Percentiles rank a stretch among this genome's conserved stretches.
phyloP scores from a whole-genome alignment of 2,329 filamentous ascomycete species.

The Curvularia verruculosa region DNA sequence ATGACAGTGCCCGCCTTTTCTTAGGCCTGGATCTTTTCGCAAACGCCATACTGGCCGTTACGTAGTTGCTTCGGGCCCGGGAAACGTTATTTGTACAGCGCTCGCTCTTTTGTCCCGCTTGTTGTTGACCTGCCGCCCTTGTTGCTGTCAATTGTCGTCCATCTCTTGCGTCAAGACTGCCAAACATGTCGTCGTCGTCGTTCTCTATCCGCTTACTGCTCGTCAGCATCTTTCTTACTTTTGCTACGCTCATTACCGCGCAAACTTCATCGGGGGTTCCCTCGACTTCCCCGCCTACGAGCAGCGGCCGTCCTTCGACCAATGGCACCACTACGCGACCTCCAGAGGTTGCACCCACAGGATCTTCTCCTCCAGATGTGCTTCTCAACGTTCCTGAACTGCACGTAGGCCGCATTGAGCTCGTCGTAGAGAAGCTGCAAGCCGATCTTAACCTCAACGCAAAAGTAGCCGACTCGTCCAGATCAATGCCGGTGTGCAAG shows the following conservation, averaged over 20 bases:
- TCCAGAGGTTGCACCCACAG: constrained; percentile 29
- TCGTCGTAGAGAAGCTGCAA: constrained; percentile 64
- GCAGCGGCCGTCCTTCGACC: constrained; percentile 26
- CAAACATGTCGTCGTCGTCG: constrained; percentile 20
- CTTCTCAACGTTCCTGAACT: constrained; percentile 64
- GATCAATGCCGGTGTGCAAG: constrained; percentile 57
- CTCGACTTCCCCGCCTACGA: constrained; percentile 38
- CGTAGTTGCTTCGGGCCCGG: not conserved
- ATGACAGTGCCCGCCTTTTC: constrained; percentile 17
- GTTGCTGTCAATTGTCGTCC: not conserved
- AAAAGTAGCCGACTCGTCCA: constrained; percentile 64
- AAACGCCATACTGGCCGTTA: constrained; percentile 23
- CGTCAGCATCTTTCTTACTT: constrained; percentile 35
- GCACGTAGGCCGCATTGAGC: constrained; percentile 64
- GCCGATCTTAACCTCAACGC: constrained; percentile 67
- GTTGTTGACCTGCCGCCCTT: constrained; percentile 17
- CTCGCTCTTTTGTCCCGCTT: constrained; percentile 14
- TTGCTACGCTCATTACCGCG: constrained; percentile 36
- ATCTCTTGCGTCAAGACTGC: not conserved
- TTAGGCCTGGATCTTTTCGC: constrained; percentile 14
- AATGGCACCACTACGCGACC: constrained; percentile 31
- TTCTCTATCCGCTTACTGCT: constrained; percentile 45
- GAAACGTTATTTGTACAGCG: constrained; percentile 18
- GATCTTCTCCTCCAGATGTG: constrained; percentile 59
- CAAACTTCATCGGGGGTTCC: constrained; percentile 27